Base-by-base conservation (phyloP, 805 yeast genomes). In the Myxozyma lipomycoides region DNA sequence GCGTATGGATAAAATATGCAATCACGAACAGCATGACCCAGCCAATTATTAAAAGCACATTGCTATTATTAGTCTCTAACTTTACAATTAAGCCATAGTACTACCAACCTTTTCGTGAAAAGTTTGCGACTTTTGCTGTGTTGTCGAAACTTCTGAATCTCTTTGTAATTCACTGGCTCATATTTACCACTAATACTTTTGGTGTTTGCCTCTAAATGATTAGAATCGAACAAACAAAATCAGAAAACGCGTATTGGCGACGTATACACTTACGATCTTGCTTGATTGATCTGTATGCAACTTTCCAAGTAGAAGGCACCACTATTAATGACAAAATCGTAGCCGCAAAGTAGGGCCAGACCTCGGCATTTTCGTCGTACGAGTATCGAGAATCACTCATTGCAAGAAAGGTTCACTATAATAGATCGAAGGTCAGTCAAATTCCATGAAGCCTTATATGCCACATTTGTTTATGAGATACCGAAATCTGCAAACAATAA, bases 321-420 rank as follows among this genome's bases (percentile, higher is more conserved):
- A 86, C 73, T 18, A 81, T 78, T 52, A 85, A 78, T 23, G 85
- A 71, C 46, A 84, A 69, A 44, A 86, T 70, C 2, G 96, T 89
- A 63, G 86, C 67, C 46, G 84, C 78, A 64, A 90, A 90, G 66
- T 83, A 88, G 37, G 97, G 97, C 96, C 96, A 89, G 1, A 93
- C 87, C 62, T 86, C 93, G 44, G 90, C 82, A 55, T 81, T 80
- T 66, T 89, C 96, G 71, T 89, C 97, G 67, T 89, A 89, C 38
- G 82, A 80, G 68, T 84, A 85, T 62, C 83, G 69, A 43, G 80
- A 68, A 59, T 75, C 77, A 48, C 78, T 72, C 79, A 76, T 76
- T 40, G 32, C 28, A n/a, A n/a, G n/a, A n/a, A n/a, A n/a, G n/a
- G n/a, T n/a, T n/a, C n/a, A n/a, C n/a, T n/a, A n/a, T n/a, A 10